A percentile compares a stretch with the other conserved stretches of the same genome.
These are phyloP conservation scores for Cutaneotrichosporon curvatum DNA, from an alignment of 1,284 basidiomycete genomes.

Conservation along the genomic window DNA sequence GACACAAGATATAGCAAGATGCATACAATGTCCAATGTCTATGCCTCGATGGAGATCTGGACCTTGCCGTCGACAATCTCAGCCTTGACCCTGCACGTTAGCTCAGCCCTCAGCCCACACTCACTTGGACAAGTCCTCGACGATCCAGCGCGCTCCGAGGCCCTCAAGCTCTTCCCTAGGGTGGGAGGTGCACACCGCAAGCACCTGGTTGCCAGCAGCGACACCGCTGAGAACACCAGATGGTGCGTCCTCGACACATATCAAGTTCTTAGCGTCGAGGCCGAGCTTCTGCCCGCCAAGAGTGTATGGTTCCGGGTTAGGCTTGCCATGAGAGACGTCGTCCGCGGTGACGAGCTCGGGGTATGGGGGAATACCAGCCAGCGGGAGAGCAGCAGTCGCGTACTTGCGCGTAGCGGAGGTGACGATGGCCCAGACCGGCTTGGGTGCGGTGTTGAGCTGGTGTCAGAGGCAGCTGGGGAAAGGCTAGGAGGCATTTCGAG, in stretches of 20 bases:
- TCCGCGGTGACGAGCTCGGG: conserved; percentile 61
- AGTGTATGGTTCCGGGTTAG: conserved; percentile 69
- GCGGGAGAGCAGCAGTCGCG: conserved; percentile 57
- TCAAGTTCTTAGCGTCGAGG: conserved; percentile 44
- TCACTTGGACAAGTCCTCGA: conserved; percentile 39
- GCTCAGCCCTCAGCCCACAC: conserved; percentile 9
- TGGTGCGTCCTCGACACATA: conserved; percentile 79
- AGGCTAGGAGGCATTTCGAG: background rate
- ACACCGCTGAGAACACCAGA: conserved; percentile 66
- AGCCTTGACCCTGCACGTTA: conserved; percentile 16
- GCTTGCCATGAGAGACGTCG: conserved; percentile 68
- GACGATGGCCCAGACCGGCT: conserved; percentile 67
- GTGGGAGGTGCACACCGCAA: conserved; percentile 77
- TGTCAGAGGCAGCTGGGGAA: conserved; percentile 9
- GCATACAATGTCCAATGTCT: background rate
- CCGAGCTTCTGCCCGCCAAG: conserved; percentile 40
- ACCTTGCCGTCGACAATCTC: conserved; percentile 21
- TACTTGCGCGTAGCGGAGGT: conserved; percentile 72
- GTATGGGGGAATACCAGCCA: conserved; percentile 56
- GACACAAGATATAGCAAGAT: background rate
- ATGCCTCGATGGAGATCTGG: conserved; percentile 15
- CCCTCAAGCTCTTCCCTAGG: conserved; percentile 55
- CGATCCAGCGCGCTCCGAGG: conserved; percentile 43
- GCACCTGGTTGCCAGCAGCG: conserved; percentile 62
- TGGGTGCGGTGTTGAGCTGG: conserved; percentile 61